Conservation (phyloP, 2,329 filamentous ascomycete species). For the Fusarium piperis region DNA sequence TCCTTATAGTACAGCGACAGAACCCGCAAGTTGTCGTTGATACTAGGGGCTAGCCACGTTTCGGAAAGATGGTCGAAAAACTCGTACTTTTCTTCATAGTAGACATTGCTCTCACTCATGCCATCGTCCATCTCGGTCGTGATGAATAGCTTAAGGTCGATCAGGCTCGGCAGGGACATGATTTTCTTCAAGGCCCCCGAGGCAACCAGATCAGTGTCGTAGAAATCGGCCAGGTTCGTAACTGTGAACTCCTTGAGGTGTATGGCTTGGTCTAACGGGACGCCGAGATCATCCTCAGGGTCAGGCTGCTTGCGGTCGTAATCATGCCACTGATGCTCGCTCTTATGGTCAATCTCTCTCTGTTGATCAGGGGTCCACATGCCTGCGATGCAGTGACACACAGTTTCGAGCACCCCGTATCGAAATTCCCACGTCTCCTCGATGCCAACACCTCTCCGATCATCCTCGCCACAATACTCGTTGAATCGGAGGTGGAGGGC, state of each 20-base stretch:
- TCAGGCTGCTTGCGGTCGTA: not conserved
- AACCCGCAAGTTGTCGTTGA: conserved; percentile 40
- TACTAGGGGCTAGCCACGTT: conserved; percentile 16
- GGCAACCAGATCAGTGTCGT: not conserved
- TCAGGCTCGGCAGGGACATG: not conserved
- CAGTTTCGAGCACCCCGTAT: not conserved
- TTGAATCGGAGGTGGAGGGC: conserved; percentile 10
- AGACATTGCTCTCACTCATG: not conserved
- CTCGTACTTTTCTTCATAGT: conserved; percentile 14
- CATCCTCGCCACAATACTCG: not conserved
- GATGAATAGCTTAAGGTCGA: conserved; percentile 13
- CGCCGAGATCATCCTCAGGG: not conserved
- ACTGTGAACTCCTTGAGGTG: conserved; percentile 17
- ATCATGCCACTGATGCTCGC: not conserved
- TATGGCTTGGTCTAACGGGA: not conserved
- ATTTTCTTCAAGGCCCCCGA: conserved; percentile 15
- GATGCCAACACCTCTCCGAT: conserved; percentile 19
- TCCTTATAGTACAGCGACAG: conserved; percentile 49
- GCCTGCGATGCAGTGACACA: not conserved
- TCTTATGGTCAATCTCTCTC: not conserved
- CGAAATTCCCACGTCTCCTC: not conserved
- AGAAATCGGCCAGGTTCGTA: conserved; percentile 13
- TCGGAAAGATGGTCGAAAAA: conserved; percentile 31
- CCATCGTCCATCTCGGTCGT: not conserved
- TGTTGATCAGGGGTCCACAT: not conserved